Base-by-base conservation (phyloP, 1,284 basidiomycete genomes). In the Cutaneotrichosporon sp. region DNA sequence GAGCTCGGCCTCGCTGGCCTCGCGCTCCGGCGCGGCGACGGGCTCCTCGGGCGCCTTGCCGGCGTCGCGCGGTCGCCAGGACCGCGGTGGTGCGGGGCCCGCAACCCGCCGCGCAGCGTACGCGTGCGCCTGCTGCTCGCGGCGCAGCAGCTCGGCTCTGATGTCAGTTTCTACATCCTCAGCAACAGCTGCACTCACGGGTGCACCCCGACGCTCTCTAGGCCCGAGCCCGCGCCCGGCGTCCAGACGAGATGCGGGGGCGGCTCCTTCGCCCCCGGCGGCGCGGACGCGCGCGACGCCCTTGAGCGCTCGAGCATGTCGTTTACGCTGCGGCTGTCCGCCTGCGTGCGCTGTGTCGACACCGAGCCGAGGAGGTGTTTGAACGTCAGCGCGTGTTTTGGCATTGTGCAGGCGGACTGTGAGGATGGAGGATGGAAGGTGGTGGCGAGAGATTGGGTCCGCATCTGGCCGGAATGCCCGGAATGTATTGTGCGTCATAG, bases 311-410 rank as follows among this genome's bases (percentile, higher is more conserved):
- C 56, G 5, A 76, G 54, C 10, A 74, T 62, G 33, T 74, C 72
- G 34, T 69, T 72, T 20, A 76, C 71, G 20, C 62, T 67, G 34
- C 59, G 62, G 25, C 64, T 60, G 46, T 47, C 25, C 34, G 58
- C 29, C 42, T n/a, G 42, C 22, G 54, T 50, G 65, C 49, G 69
- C 65, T 50, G 64, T 46, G 36, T 63, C 53, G 14, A 68, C 36
- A 42, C 47, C 14, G 56, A 22, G 24, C 64, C 64, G 25, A 66
- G 24, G 31, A 77, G 71, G 45, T 77, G 72, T 54, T 76, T 77
- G 72, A 76, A 77, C 14, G 69, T 69, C 6, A 69, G 69, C 14
- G 70, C 66, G 67, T 77, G 75, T 62, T 75, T 77, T 18, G 75
- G 74, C 75, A 77, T 76, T 33, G 18, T 54, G 45, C 43, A 29